phyloP scores from a whole-genome alignment of 768 basidiomycete genomes.

The Psilocybe cubensis region DNA sequence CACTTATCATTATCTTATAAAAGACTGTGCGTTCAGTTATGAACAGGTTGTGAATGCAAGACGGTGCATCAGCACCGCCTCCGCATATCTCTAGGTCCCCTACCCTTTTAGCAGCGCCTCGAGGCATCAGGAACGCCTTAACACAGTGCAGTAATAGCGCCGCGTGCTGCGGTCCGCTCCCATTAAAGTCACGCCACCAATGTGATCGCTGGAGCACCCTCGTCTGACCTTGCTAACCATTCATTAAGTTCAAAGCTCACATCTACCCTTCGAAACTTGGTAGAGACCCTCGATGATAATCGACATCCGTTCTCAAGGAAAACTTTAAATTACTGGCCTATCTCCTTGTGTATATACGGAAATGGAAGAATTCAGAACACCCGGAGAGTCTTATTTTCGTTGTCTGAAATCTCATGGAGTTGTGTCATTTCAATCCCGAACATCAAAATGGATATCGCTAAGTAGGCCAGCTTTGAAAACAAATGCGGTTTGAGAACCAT shows the following conservation, averaged over 20 bases:
- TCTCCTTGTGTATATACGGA: not conserved
- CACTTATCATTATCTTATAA: not conserved
- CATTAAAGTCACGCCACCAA: not conserved
- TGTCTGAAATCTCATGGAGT: not conserved
- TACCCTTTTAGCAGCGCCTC: conserved; percentile 7
- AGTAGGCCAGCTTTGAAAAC: not conserved
- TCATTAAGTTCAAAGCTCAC: not conserved
- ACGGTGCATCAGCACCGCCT: conserved; percentile 15
- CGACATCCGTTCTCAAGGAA: not conserved
- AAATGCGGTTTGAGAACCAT: not conserved
- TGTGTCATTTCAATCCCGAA: not conserved
- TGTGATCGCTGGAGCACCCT: not conserved
- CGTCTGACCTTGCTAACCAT: not conserved
- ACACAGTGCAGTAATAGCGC: conserved; percentile 1
- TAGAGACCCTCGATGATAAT: not conserved
- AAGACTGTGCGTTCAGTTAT: not conserved
- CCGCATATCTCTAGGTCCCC: not conserved
- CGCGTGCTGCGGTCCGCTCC: conserved; percentile 5
- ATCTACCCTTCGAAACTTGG: not conserved
- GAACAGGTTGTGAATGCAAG: conserved; percentile 6
- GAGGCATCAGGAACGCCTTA: conserved; percentile 15
- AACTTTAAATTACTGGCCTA: not conserved
- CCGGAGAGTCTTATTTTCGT: not conserved
- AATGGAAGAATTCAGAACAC: not conserved
- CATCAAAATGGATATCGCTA: not conserved